Base-by-base conservation (phyloP, 306 rosid species). In the Mimosa bimucronata region DNA sequence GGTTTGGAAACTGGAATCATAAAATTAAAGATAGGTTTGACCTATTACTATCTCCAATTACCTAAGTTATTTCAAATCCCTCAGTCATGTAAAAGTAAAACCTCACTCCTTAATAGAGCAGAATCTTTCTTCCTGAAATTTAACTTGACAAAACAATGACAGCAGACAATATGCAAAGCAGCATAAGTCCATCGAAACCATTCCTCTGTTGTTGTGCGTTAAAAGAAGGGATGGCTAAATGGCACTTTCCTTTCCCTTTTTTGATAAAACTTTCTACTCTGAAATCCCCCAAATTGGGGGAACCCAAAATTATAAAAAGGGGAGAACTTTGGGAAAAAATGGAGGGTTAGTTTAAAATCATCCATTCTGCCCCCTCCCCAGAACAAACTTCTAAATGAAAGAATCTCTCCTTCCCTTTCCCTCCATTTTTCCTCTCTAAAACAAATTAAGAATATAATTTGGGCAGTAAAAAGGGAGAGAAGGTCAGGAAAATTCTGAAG, bases 31-130 rank as follows among this genome's bases (percentile, higher is more conserved):
- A 68, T 23, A 45, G 5, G 29, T 60, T 60, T 60, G 34, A 60
- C 16, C 73, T 25, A 34, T 25, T 31, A 44, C 67, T 78, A 38
- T 34, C 45, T 53, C 30, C 28, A 70, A 60, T 45, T 76, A 18
- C 72, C 66, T 69, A 19, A 50, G 62, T 45, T 64, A 82, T 66
- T 66, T 25, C 34, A 68, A 78, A 73, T 44, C 30, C 85, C 73
- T 25, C 11, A 6, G 74, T 29, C 73, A 45, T 50, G 46, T 37
- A 70, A 61, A 70, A 73, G 60, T 28, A 71, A 62, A 62, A 78
- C 25, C 46, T 45, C 50, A 78, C 21, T 46, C 66, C 45, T 60
- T 82, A 42, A 9, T 37, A n/a, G 28, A 34, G 45, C 3, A 21
- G 23, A 30, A 31, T 29, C 64, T 46, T 71, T 73, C 55, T 62